Conservation (phyloP, 768 basidiomycete genomes). For the Phanerochaete sordida region DNA sequence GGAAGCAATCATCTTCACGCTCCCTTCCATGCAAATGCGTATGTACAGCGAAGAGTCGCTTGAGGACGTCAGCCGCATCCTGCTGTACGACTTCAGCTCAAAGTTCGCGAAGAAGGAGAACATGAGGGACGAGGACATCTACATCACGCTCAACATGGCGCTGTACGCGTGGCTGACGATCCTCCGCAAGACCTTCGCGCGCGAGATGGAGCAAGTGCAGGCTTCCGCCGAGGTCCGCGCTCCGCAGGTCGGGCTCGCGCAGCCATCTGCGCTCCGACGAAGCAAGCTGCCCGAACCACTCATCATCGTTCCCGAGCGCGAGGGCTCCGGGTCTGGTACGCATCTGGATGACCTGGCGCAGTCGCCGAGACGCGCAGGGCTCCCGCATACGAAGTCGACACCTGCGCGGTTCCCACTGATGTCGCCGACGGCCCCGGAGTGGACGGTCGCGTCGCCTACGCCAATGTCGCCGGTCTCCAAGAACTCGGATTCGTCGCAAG, state of each 20-base stretch:
- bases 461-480: background rate
- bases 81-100: constrained; percentile 73
- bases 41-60: constrained; percentile 69
- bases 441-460: constrained; percentile 3
- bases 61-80: constrained; percentile 35
- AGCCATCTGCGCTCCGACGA: background rate
- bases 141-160: constrained; percentile 80
- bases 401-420: background rate
- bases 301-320: background rate
- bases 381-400: background rate
- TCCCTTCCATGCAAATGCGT: constrained; percentile 78
- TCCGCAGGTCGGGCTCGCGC: background rate
- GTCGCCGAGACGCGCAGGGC: background rate
- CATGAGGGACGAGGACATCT: constrained; percentile 66
- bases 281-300: constrained; percentile 10
- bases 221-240: constrained; percentile 51
- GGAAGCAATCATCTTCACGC: constrained; percentile 73
- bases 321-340: background rate
- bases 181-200: constrained; percentile 67
- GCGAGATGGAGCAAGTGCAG: constrained; percentile 76
- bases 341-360: background rate
- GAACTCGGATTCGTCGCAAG: background rate
- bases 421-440: constrained; percentile 18
- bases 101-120: constrained; percentile 52
- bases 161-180: constrained; percentile 80